Conservation (phyloP, 2,329 filamentous ascomycete genomes). For the Fusarium sp. region DNA sequence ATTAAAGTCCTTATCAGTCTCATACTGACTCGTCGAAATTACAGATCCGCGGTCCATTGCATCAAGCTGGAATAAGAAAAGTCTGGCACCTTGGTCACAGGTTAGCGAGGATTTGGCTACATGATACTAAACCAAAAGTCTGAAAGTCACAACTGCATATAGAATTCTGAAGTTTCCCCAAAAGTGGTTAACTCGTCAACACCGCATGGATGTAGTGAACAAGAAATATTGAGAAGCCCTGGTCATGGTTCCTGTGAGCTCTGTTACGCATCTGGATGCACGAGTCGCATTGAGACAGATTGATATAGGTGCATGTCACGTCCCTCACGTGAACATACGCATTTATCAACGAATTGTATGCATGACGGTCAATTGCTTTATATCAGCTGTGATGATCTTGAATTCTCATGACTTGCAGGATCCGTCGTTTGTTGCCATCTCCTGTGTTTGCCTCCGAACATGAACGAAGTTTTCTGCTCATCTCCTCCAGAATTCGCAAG, state of each 20-base stretch:
- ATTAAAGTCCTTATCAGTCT: fast-evolving
- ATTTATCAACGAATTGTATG: fast-evolving
- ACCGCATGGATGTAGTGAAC: fast-evolving
- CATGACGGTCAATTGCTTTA: background rate
- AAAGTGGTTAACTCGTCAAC: fast-evolving
- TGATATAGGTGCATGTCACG: fast-evolving
- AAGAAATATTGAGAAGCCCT: too few relatives aligned
- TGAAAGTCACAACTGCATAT: background rate
- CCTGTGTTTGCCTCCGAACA: background rate
- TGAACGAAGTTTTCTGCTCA: too few relatives aligned
- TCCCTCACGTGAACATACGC: fast-evolving
- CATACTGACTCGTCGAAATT: background rate
- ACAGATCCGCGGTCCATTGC: fast-evolving
- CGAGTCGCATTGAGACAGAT: fast-evolving
- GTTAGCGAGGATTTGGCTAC: background rate
- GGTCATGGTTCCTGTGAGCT: background rate
- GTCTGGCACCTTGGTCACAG: fast-evolving
- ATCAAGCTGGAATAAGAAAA: too few relatives aligned
- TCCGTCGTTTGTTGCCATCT: background rate
- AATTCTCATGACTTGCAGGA: fast-evolving
- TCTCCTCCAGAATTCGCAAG: fast-evolving
- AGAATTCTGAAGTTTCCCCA: background rate
- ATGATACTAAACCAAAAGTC: background rate
- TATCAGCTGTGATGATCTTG: background rate
- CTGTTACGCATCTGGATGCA: background rate